Conservation (phyloP, 306 rosid genomes). For the Acacia confusa region DNA sequence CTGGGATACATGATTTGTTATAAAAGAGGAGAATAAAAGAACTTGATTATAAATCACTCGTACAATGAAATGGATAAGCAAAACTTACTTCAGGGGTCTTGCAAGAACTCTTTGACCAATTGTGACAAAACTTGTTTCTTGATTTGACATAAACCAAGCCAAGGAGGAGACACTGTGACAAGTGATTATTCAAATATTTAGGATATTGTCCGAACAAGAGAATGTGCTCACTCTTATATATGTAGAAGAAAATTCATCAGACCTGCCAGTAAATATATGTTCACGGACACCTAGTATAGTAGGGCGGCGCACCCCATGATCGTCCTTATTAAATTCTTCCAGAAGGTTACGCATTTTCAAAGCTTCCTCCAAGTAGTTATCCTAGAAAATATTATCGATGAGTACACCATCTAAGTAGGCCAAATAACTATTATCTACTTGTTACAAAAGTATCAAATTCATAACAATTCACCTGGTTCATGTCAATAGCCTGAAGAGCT, state of each 20-base stretch:
- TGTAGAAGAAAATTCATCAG: slow-evolving; percentile 32
- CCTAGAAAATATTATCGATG: slow-evolving; percentile 55
- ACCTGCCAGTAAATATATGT: slow-evolving; percentile 98
- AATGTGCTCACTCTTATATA: slow-evolving; percentile 17
- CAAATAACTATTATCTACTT: slow-evolving; percentile 18
- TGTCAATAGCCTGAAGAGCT: too few relatives aligned
- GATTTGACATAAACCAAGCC: slow-evolving; percentile 99
- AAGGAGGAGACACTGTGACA: slow-evolving; percentile 88
- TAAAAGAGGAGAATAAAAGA: slow-evolving; percentile 14
- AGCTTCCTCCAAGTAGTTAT: slow-evolving; percentile 98
- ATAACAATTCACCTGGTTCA: too few relatives aligned
- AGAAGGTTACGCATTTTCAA: slow-evolving; percentile 96
- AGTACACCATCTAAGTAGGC: slow-evolving; percentile 35
- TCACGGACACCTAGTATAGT: slow-evolving; percentile 97
- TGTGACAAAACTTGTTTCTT: slow-evolving; percentile 92
- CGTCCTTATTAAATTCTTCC: slow-evolving; percentile 92
- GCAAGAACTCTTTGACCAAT: slow-evolving; percentile 98
- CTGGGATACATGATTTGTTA: slow-evolving; percentile 17
- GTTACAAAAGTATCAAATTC: slow-evolving; percentile 26
- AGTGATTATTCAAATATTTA: slow-evolving; percentile 14
- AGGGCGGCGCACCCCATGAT: slow-evolving; percentile 95
- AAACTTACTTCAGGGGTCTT: slow-evolving; percentile 87
- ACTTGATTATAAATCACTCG: slow-evolving; percentile 1
- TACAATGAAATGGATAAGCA: slow-evolving; percentile 25
- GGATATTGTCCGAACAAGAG: slow-evolving; percentile 8